phyloP scores from a whole-genome alignment of 352 stramenopile genomes.

The Phytopythium montanum region DNA sequence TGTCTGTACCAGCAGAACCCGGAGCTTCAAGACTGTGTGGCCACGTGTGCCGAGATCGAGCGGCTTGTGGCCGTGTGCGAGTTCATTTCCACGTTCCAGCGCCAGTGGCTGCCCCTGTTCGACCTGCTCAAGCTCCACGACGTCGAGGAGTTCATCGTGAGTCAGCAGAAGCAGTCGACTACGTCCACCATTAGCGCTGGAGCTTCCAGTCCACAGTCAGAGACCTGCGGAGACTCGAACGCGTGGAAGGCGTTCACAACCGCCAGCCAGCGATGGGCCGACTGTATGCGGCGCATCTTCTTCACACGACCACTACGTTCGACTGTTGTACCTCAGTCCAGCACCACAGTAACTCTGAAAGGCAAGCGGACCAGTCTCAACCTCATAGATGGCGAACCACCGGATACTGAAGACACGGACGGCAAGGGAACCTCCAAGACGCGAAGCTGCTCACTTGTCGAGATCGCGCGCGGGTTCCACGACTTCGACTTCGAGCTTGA shows the following conservation, averaged over 20 bases:
- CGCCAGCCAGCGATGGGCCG: constrained; percentile 30
- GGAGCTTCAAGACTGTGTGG: constrained; percentile 25
- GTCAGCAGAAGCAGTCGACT: not conserved
- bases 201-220: not conserved
- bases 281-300: constrained; percentile 37
- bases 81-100: constrained; percentile 36
- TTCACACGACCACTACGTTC: constrained; percentile 20
- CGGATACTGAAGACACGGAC: not conserved
- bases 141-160: constrained; percentile 49
- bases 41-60: constrained; percentile 28
- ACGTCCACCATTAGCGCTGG: not conserved
- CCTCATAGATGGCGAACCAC: not conserved
- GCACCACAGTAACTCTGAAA: not conserved
- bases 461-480: constrained; percentile 40
- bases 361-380: not conserved
- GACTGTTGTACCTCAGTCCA: not conserved
- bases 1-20: constrained; percentile 43
- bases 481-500: constrained; percentile 50
- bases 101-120: constrained; percentile 37
- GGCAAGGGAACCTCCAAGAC: constrained; percentile 8
- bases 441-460: constrained; percentile 32
- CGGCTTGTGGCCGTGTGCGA: constrained; percentile 28
- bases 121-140: constrained; percentile 52
- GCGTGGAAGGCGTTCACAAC: constrained; percentile 35
- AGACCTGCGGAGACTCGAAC: constrained; percentile 3